Evolutionary conservation across 441 rosid genomes (phyloP), one percentile per base, ranked within the genome.

Genomic region (Biscutella laevigata): DNA sequence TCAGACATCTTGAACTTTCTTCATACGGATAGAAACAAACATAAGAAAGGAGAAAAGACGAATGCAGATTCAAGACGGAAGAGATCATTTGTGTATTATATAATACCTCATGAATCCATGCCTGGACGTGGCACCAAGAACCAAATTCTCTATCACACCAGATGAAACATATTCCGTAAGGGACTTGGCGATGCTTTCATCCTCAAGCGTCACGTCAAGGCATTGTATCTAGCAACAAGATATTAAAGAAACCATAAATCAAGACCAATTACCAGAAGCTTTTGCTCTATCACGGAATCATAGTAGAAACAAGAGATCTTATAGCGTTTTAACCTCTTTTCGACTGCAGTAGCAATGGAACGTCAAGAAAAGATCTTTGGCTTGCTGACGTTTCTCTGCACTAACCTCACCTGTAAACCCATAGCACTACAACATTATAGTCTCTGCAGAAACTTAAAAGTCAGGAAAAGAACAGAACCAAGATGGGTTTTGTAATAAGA

Each of bases 321-420:
- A 26, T 40, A 1, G 26, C 8, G n/a, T 2, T 11, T 9, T 0
- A 65, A 84, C 97, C 47, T 86, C 97, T 72, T 92, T 92, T 26
- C 92, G 90, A 26, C 92, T 79, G 54, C 97, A 82, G 32, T 79
- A 92, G 76, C 95, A 92, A 56, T 73, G 95, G 70, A 82, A 86
- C 22, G 92, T 67, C 64, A 84, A 75, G 62, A 88, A 84, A 27
- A 86, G 77, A 42, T 79, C 84, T 56, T 68, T 68, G 17, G 79
- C 70, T 38, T 57, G 62, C 72, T 73, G 76, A 56, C 78, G 64
- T 56, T 66, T 77, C 26, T 61, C 70, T 49, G 65, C 37, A 36
- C 6, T 41, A 28, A 20, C 4, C 35, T 77, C 79, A 12, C 10
- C 65, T 66, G 25, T 53, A 44, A 56, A 27, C 24, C 27, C 55